Conservation (phyloP, 2,329 filamentous ascomycete species). For the Cladosporium sp. region DNA sequence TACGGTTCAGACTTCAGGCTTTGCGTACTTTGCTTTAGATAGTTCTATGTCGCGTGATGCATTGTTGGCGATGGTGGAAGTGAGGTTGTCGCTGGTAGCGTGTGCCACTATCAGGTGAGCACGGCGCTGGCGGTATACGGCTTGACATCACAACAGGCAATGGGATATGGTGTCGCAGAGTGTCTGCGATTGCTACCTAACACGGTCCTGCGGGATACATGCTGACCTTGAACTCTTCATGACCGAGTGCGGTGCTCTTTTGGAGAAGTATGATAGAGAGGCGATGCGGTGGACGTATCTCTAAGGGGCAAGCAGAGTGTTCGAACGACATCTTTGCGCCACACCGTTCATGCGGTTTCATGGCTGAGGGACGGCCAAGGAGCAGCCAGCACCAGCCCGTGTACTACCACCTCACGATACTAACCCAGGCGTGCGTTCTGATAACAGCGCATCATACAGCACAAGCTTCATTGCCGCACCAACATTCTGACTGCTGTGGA, state of each 20-base stretch:
- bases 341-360: neutral
- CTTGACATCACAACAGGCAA: neutral
- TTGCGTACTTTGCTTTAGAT: constrained; percentile 9
- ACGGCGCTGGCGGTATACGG: neutral
- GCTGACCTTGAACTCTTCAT: neutral
- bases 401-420: neutral
- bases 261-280: neutral
- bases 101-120: neutral
- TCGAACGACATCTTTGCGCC: neutral
- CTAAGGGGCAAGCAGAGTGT: neutral
- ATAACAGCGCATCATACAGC: neutral
- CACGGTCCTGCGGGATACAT: neutral
- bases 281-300: neutral
- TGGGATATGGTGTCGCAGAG: neutral
- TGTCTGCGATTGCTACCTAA: neutral
- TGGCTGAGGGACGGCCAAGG: neutral
- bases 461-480: neutral
- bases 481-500: neutral
- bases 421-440: neutral
- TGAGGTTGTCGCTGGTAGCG: neutral
- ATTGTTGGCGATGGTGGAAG: neutral
- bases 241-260: neutral
- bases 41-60: constrained; percentile 15
- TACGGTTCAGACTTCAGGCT: neutral
- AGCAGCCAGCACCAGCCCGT: neutral